phyloP scores from a whole-genome alignment of 768 basidiomycete species.

The Grammothele lineata region DNA sequence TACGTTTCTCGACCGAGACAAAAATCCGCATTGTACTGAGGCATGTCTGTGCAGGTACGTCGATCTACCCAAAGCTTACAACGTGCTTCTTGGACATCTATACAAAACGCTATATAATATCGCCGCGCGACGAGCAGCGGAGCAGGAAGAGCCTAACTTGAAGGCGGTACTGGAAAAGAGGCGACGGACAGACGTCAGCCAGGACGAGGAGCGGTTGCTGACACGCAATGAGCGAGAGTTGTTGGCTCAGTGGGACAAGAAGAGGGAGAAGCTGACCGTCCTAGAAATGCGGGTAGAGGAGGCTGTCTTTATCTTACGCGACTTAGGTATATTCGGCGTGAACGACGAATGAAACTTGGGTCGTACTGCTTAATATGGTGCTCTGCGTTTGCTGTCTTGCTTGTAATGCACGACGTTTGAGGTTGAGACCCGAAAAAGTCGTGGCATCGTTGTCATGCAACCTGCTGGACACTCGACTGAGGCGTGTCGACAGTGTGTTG shows the following conservation, averaged over 20 bases:
- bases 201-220: conserved; percentile 60
- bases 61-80: conserved; percentile 79
- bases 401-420: too few species aligned
- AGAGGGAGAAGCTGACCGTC: conserved; percentile 68
- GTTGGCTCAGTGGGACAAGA: conserved; percentile 69
- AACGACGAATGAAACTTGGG: conserved; percentile 37
- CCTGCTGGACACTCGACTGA: too few species aligned
- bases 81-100: conserved; percentile 66
- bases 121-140: conserved; percentile 63
- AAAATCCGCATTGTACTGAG: conserved; percentile 81
- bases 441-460: too few species aligned
- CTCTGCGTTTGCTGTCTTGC: neutral
- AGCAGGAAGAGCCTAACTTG: conserved; percentile 61
- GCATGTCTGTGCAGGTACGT: conserved; percentile 63
- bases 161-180: conserved; percentile 76
- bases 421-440: too few species aligned
- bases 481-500: too few species aligned
- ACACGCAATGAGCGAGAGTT: conserved; percentile 73
- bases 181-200: conserved; percentile 79
- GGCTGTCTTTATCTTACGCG: conserved; percentile 84
- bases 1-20: conserved; percentile 62
- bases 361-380: too few species aligned
- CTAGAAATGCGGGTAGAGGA: conserved; percentile 86
- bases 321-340: conserved; percentile 53
- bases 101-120: conserved; percentile 94